Evolutionary conservation across 2,329 filamentous ascomycete species (phyloP), one percentile per base, ranked within the genome.

Genomic region (Endoconidiophora polonica): DNA sequence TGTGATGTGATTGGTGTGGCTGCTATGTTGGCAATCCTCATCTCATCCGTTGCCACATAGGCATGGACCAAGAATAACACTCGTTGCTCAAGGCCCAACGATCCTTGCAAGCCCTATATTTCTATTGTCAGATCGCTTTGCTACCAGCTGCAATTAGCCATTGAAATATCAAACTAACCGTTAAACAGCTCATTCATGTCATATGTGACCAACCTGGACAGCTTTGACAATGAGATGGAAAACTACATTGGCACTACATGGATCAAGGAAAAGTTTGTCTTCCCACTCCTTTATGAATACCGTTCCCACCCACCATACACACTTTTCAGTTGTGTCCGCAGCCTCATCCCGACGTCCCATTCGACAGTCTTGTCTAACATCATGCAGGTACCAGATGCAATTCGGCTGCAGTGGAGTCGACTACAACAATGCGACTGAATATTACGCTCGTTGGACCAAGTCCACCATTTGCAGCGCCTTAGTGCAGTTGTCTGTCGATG

Each of bases 381-480:
- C 44, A 54, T 55, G 23, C 49, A 96, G 90, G 69, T 98, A 90
- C 65, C 73, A 84, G 62, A 71, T 74, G 48, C 70, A 86, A 44
- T 75, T 98, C 56, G 90, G 90, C 50, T 98, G 91, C 63, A 72
- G 75, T 44, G 74, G 76, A 55, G 71, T 95, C 58, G 77, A 91
- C 59, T 73, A 88, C 51, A 77, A 77, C 50, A 84, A 94, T 62
- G 81, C 86, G 3, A 81, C 77, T 57, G 74, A 83, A 59, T 76
- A 88, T 59, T 98, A 98, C 66, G 90, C 91, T 45, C 82, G 91
- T 58, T 98, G 90, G 66, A 94, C 90, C 4, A 91, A 79, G 44
- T 91, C 84, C 54, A 81, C 93, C 55, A 74, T 98, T 56, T 98
- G 91, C 73, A 96, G 93, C 70, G 76, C 85, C 56, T 83, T 98